Evolutionary conservation across 345 rosid species (phyloP).

Genomic region (Excoecaria cochinchinensis): DNA sequence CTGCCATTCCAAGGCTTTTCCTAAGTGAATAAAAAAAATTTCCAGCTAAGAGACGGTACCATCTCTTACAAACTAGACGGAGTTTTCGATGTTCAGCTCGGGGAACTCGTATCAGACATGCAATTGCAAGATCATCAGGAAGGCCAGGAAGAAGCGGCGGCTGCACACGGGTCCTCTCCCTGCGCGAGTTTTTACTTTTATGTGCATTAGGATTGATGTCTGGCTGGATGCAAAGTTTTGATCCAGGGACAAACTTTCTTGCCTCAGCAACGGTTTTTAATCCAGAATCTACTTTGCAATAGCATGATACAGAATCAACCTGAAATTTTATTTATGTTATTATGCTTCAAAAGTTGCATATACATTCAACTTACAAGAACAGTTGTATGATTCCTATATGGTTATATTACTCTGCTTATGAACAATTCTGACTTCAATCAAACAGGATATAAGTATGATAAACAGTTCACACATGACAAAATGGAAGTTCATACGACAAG

Average conservation of each 20-base stretch:
- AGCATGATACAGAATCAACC: conserved; percentile 97
- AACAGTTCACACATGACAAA: not conserved
- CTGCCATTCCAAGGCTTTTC: conserved; percentile 76
- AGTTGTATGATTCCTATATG: not conserved
- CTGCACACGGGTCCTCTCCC: conserved; percentile 78
- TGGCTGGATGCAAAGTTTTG: conserved; percentile 91
- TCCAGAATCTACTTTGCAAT: conserved; percentile 91
- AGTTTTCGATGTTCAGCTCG: conserved; percentile 84
- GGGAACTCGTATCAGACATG: conserved; percentile 91
- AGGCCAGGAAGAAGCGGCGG: conserved; percentile 90
- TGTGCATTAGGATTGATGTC: conserved; percentile 95
- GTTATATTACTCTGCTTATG: not conserved
- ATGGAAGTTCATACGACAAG: not conserved
- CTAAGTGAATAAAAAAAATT: conserved; percentile 78
- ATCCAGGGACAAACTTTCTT: conserved; percentile 91
- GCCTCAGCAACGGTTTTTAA: conserved; percentile 90
- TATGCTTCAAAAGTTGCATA: not conserved
- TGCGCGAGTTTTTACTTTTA: conserved; percentile 57
- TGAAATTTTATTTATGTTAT: conserved; percentile 35
- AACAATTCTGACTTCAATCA: not conserved
- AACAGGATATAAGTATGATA: not conserved
- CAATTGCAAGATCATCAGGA: conserved; percentile 93
- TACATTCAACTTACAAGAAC: not conserved
- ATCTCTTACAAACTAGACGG: conserved; percentile 80
- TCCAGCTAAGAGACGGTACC: conserved; percentile 73